Conservation (phyloP, 768 basidiomycete species). For the Termitomyces sp. region DNA sequence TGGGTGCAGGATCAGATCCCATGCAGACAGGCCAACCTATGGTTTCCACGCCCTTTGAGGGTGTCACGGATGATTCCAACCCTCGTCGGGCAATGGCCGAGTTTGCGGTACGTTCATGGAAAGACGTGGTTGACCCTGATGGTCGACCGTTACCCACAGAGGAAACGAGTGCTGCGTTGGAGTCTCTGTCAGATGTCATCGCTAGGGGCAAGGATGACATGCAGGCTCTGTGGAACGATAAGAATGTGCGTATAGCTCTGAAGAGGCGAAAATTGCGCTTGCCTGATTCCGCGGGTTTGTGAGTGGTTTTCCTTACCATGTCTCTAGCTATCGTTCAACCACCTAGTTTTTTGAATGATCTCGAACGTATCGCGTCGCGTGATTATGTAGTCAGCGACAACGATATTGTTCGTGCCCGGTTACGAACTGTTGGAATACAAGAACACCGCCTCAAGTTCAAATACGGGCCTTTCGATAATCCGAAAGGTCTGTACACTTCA, state of each 20-base stretch:
- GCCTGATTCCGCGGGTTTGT: conserved; percentile 71
- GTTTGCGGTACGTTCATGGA: conserved; percentile 56
- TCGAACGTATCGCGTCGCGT: conserved; percentile 60
- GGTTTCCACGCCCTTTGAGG: conserved; percentile 49
- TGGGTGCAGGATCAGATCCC: conserved; percentile 49
- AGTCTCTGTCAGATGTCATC: conserved; percentile 50
- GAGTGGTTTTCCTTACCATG: conserved; percentile 24
- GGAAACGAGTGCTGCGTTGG: conserved; percentile 24
- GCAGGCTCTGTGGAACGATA: conserved; percentile 61
- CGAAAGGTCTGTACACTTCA: conserved; percentile 25
- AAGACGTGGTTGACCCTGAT: conserved; percentile 38
- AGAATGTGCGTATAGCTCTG: conserved; percentile 48
- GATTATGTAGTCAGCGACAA: conserved; percentile 68
- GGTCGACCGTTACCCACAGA: conserved; percentile 7
- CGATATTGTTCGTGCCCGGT: conserved; percentile 68
- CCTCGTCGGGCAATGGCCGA: conserved; percentile 35
- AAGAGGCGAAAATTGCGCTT: conserved; percentile 46
- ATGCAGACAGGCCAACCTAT: conserved; percentile 31
- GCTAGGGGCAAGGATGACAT: conserved; percentile 63
- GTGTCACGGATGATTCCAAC: conserved; percentile 24
- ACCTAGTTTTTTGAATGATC: conserved; percentile 63
- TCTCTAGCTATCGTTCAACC: neutral
- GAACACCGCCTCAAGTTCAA: conserved; percentile 56
- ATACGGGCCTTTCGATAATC: conserved; percentile 37
- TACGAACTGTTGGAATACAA: conserved; percentile 72